These are phyloP conservation scores for Monilinia laxa DNA, from an alignment of 2,329 filamentous ascomycete species.

Conservation along the genomic window DNA sequence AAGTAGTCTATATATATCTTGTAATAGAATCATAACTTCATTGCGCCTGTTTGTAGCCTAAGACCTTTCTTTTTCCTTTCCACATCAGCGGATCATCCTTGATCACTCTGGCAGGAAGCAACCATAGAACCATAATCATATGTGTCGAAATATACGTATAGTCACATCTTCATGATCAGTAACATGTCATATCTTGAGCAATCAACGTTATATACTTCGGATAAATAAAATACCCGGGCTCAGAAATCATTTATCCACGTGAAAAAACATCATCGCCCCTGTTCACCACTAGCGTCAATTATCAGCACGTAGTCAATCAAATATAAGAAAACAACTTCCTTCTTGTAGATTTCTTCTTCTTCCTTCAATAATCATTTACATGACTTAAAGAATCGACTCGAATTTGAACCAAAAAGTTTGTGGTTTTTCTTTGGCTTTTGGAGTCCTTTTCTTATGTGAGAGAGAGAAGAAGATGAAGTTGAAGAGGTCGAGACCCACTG, in stretches of 20 bases:
- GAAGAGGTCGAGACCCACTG: neutral
- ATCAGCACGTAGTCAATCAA: constrained; percentile 5
- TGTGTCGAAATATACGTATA: too few species aligned
- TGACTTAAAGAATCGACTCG: neutral
- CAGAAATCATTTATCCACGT: neutral
- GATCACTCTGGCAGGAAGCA: too few species aligned
- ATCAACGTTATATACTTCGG: too few species aligned
- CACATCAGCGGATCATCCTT: too few species aligned
- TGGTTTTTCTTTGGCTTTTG: constrained; percentile 17
- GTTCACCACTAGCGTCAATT: constrained; percentile 14
- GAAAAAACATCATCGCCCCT: constrained; percentile 23
- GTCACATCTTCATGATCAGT: too few species aligned
- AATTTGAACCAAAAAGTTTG: constrained; percentile 15
- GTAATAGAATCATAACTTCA: too few species aligned
- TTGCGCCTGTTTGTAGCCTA: too few species aligned
- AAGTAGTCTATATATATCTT: too few species aligned
- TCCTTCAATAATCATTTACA: neutral
- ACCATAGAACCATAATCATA: too few species aligned
- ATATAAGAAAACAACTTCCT: constrained; percentile 21
- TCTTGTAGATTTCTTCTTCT: neutral
- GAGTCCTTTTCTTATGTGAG: neutral
- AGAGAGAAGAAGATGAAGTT: neutral
- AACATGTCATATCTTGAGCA: too few species aligned
- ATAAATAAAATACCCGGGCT: neutral
- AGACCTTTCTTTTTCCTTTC: too few species aligned